Evolutionary conservation across 805 yeast genomes (phyloP).

Genomic region (Candida argentea): DNA sequence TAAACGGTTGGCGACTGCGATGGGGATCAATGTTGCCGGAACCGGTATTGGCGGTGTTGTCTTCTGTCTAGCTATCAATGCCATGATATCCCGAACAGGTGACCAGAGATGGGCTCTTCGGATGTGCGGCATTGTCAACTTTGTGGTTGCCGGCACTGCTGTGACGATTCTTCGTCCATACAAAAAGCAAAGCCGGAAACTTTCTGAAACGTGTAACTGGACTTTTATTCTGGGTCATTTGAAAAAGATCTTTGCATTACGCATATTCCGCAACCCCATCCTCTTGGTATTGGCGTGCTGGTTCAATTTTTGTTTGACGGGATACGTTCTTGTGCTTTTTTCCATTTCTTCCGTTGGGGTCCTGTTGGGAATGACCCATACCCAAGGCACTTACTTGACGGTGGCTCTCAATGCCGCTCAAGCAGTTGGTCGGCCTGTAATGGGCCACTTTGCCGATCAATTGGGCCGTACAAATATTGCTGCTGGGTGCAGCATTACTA

Average conservation of each 20-base stretch:
- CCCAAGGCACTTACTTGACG: slow-evolving; percentile 23
- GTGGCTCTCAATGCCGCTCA: slow-evolving; percentile 33
- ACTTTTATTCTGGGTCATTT: slow-evolving; percentile 12
- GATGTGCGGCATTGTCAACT: slow-evolving; percentile 24
- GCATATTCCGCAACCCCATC: slow-evolving; percentile 15
- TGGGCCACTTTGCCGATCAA: slow-evolving; percentile 38
- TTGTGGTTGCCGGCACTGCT: slow-evolving; percentile 25
- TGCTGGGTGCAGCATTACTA: slow-evolving; percentile 9
- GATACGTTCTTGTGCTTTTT: slow-evolving; percentile 26
- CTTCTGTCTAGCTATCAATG: slow-evolving; percentile 33
- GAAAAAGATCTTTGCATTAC: slow-evolving; percentile 25
- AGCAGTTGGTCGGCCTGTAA: slow-evolving; percentile 38
- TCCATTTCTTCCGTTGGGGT: slow-evolving; percentile 30
- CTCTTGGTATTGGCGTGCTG: slow-evolving; percentile 18
- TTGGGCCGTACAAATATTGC: slow-evolving; percentile 36
- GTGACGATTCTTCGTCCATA: slow-evolving; percentile 37
- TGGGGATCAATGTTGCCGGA: slow-evolving; percentile 40
- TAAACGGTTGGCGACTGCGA: slow-evolving; percentile 33
- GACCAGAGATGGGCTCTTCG: slow-evolving; percentile 36
- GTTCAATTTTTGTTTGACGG: slow-evolving; percentile 28
- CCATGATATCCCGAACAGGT: slow-evolving; percentile 31
- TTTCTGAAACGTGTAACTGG: slow-evolving; percentile 13
- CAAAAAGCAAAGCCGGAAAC: slow-evolving; percentile 17
- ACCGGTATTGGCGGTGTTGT: slow-evolving; percentile 43
- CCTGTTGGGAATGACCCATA: slow-evolving; percentile 32